Conservation (phyloP, 495 filamentous ascomycete genomes). For the Podospora appendiculata region DNA sequence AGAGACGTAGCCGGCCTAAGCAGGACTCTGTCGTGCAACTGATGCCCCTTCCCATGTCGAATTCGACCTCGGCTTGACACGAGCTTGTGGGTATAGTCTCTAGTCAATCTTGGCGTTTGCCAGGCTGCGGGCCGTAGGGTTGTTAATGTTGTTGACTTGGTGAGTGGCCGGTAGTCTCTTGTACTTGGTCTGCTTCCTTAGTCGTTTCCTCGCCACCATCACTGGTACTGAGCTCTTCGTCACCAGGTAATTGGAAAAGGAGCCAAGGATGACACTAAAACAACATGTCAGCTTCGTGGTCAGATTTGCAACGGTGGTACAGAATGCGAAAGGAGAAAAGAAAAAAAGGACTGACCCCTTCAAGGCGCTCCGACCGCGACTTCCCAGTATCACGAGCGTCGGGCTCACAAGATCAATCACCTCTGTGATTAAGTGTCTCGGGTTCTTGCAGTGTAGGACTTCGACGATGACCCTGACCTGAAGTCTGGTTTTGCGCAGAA, state of each 20-base stretch:
- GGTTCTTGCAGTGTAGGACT: conserved; percentile 96
- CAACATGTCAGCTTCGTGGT: not conserved
- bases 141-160: conserved; percentile 64
- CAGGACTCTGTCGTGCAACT: not conserved
- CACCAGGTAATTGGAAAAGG: conserved; percentile 94
- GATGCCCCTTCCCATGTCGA: not conserved
- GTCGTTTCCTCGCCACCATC: conserved; percentile 80
- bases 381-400: conserved; percentile 89
- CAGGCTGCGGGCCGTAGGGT: conserved; percentile 54
- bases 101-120: conserved; percentile 61
- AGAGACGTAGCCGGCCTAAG: too few relatives aligned
- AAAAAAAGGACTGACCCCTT: conserved; percentile 66
- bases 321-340: not conserved
- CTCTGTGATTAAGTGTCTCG: conserved; percentile 76
- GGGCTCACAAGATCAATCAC: conserved; percentile 87
- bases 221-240: conserved; percentile 94
- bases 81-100: not conserved
- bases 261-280: conserved; percentile 79
- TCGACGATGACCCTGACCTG: conserved; percentile 90
- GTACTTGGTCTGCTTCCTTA: conserved; percentile 67
- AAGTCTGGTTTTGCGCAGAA: conserved; percentile 81
- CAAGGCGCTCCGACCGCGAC: conserved; percentile 78
- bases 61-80: not conserved
- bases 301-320: too few relatives aligned
- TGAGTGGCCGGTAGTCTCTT: conserved; percentile 48